These are phyloP conservation scores for Phytophthora niederhauseri DNA, from an alignment of 352 stramenopile genomes.

Conservation along the genomic window DNA sequence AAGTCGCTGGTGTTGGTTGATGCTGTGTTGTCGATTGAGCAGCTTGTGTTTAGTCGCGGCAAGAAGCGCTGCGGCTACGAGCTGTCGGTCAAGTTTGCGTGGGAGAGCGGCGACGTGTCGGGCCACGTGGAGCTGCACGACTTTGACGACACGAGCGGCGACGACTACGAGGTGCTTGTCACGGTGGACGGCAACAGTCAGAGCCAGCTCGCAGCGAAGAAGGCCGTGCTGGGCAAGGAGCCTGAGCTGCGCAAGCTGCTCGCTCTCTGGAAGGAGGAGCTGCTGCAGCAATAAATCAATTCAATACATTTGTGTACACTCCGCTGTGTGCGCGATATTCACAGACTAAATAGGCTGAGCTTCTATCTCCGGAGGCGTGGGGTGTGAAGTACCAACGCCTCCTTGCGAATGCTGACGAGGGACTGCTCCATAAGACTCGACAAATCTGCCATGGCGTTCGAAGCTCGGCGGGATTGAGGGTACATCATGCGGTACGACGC, in stretches of 20 bases:
- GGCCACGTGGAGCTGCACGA: slow-evolving; percentile 82
- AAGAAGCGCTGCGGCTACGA: slow-evolving; percentile 90
- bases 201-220: slow-evolving; percentile 60
- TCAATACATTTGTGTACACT: slow-evolving; percentile 34
- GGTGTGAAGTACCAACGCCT: slow-evolving; percentile 31
- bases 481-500: slow-evolving; percentile 60
- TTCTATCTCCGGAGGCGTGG: slow-evolving; percentile 13
- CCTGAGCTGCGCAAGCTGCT: slow-evolving; percentile 69
- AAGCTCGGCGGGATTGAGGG: slow-evolving; percentile 49
- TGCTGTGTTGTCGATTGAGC: neutral
- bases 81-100: slow-evolving; percentile 84
- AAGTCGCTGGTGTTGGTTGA: no score
- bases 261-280: slow-evolving; percentile 73
- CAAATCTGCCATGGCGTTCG: slow-evolving; percentile 75
- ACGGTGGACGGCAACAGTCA: slow-evolving; percentile 52
- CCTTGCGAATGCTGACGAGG: slow-evolving; percentile 64
- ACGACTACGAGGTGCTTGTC: slow-evolving; percentile 80
- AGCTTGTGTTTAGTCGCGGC: slow-evolving; percentile 81
- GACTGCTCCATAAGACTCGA: slow-evolving; percentile 85
- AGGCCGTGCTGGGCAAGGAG: slow-evolving; percentile 64
- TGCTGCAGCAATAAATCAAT: slow-evolving; percentile 75
- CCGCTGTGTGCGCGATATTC: slow-evolving; percentile 15
- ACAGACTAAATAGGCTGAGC: slow-evolving; percentile 14
- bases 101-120: slow-evolving; percentile 51
- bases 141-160: slow-evolving; percentile 85